Percentiles rank a stretch among this genome's conserved stretches.
Evolutionary conservation across 768 basidiomycete species (phyloP).

Genomic region (Terana coerulea): DNA sequence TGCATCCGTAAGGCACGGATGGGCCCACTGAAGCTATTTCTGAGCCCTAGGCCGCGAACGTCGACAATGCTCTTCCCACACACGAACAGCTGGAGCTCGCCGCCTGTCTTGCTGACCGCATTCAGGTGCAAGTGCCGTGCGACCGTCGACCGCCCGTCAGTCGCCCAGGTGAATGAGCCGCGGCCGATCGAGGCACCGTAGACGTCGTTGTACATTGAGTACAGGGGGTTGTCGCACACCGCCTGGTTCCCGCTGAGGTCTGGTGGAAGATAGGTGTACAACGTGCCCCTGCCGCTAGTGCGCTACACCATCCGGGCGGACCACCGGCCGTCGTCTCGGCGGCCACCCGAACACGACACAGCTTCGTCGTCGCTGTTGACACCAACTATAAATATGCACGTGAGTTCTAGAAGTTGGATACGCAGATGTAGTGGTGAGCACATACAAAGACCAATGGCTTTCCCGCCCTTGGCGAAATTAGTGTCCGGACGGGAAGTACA

Average conservation of each 20-base stretch:
- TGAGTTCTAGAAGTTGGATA: background rate
- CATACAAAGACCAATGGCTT: conserved; percentile 66
- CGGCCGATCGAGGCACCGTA: conserved; percentile 70
- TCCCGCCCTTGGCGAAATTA: conserved; percentile 63
- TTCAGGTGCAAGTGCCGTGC: conserved; percentile 71
- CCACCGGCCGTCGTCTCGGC: conserved; percentile 57
- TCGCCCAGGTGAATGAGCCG: conserved; percentile 59
- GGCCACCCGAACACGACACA: conserved; percentile 62
- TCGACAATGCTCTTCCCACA: conserved; percentile 63
- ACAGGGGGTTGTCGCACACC: conserved; percentile 45
- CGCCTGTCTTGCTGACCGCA: conserved; percentile 62
- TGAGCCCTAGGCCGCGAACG: conserved; percentile 50
- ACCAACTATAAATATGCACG: conserved; percentile 39
- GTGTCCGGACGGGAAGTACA: conserved; percentile 62
- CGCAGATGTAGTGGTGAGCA: background rate
- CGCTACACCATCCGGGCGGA: conserved; percentile 76
- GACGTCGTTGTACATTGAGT: conserved; percentile 52
- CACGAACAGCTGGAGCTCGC: conserved; percentile 65
- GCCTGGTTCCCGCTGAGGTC: conserved; percentile 44
- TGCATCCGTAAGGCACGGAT: conserved; percentile 70
- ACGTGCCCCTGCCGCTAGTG: conserved; percentile 34
- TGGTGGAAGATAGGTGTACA: conserved; percentile 45
- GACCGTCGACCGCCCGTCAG: conserved; percentile 67
- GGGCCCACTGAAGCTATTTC: conserved; percentile 42
- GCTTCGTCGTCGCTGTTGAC: conserved; percentile 48